Evolutionary conservation across 2,329 filamentous ascomycete genomes (phyloP), one percentile per base, ranked within the genome.

Genomic region (Helotiales sp.): DNA sequence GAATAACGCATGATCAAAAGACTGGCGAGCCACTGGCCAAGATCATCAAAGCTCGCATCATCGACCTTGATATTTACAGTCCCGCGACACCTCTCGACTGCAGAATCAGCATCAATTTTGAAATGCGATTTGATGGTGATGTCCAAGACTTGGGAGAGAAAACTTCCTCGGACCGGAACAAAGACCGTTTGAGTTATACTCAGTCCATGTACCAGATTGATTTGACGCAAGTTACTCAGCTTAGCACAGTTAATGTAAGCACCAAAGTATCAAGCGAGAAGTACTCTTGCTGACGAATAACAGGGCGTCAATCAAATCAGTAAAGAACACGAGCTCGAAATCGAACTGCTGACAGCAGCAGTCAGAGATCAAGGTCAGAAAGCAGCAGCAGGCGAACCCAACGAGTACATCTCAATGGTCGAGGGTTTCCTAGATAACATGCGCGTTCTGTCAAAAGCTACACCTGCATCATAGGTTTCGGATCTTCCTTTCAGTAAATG

Each of bases 81-180:
- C 95, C 96, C 0, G 82, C 83, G 59, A 87, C 86, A 8, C 87
- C 88, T 2, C 92, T 97, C 75, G 96, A 99, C 79, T 97, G 93
- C 80, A 92, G 96, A 11, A 90, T 99, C 72, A 97, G 93, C 74
- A 89, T 99, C 76, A 98, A 97, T 76, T 86, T 99, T 1, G 96
- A 99, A 87, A 93, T 96, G 87, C 86, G 90, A 63, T 97, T 90
- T 82, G 86, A 93, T 3, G 93, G 93, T 26, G 83, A 87, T 1
- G 75, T 91, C 0, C 83, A 88, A 7, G 81, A 82, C 24, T 78
- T 89, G 2, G 77, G 81, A 0, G 78, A 57, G 22, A 54, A 34
- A 26, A 54, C 61, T 26, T 79, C 78, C 43, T 81, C 85, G 6
- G 89, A 93, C 74, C 88, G 94, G 6, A 89, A 88, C 73, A 99